A percentile compares a stretch with the other conserved stretches of the same genome.
phyloP scores from a whole-genome alignment of 2,329 filamentous ascomycete species.

The Rutstroemia sp. region DNA sequence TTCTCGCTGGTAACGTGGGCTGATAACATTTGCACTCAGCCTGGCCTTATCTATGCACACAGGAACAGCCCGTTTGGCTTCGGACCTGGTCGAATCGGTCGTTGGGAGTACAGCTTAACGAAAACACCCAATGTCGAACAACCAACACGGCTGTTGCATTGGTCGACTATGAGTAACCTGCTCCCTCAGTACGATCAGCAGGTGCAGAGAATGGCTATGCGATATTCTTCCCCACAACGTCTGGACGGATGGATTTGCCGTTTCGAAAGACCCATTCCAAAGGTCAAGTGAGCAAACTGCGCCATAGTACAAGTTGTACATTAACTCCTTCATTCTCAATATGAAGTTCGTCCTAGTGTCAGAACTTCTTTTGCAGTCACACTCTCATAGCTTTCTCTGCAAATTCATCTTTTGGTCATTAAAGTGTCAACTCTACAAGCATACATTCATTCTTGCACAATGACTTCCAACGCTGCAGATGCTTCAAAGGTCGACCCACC shows the following conservation, averaged over 20 bases:
- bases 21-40: not conserved
- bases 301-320: slow-evolving; percentile 1
- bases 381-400: not conserved
- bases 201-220: not conserved
- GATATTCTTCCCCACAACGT: not conserved
- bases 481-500: not conserved
- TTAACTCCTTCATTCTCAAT: not conserved
- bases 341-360: not conserved
- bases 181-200: not conserved
- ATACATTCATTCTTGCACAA: not conserved
- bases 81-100: not conserved
- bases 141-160: not conserved
- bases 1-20: not conserved
- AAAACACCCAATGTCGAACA: not conserved
- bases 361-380: not conserved
- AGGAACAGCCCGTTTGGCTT: not conserved
- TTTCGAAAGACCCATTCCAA: not conserved
- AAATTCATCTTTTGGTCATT: not conserved
- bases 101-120: not conserved
- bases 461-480: not conserved
- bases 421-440: not conserved
- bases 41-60: not conserved
- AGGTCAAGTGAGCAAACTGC: not conserved
- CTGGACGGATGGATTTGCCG: not conserved
- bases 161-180: not conserved